Conservation (phyloP, 371 early-diverging fungal genomes). For the Lichtheimia ornata region DNA sequence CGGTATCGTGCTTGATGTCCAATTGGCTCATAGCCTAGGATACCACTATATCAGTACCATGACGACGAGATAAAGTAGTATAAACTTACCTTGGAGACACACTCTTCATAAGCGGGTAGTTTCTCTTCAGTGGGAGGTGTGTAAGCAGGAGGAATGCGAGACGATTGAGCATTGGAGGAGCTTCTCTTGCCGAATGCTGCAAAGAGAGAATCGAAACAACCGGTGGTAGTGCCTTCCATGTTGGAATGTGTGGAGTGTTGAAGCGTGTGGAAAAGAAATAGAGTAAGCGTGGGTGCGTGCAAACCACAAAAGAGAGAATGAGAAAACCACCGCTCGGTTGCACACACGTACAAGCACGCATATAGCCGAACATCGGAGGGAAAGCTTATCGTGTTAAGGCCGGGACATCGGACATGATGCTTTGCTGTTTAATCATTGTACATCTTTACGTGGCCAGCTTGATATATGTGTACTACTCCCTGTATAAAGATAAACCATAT, state of each 20-base stretch:
- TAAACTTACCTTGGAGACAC: conserved; percentile 21
- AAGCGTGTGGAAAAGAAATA: conserved; percentile 1
- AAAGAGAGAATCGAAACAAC: conserved; percentile 22
- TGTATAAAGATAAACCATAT: too few relatives aligned
- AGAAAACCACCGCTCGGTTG: not conserved
- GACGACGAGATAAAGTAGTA: not conserved
- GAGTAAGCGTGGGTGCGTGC: not conserved
- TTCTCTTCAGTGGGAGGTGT: conserved; percentile 16
- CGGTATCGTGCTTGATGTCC: conserved; percentile 21
- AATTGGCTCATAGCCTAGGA: conserved; percentile 24
- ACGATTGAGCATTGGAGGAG: not conserved
- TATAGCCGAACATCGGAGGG: conserved; percentile 1
- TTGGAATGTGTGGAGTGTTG: not conserved
- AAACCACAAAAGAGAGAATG: not conserved
- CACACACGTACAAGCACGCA: not conserved
- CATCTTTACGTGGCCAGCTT: too few relatives aligned
- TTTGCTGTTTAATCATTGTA: not conserved
- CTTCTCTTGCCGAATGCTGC: conserved; percentile 15
- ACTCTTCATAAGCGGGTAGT: conserved; percentile 29
- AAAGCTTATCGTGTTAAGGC: conserved; percentile 1
- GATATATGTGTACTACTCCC: too few relatives aligned
- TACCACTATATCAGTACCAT: not conserved
- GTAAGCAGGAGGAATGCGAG: conserved; percentile 1
- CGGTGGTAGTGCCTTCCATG: conserved; percentile 12
- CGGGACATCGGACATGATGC: conserved; percentile 4